Base-by-base conservation (phyloP, 2,329 filamentous ascomycete genomes). In the Fusarium sp. region DNA sequence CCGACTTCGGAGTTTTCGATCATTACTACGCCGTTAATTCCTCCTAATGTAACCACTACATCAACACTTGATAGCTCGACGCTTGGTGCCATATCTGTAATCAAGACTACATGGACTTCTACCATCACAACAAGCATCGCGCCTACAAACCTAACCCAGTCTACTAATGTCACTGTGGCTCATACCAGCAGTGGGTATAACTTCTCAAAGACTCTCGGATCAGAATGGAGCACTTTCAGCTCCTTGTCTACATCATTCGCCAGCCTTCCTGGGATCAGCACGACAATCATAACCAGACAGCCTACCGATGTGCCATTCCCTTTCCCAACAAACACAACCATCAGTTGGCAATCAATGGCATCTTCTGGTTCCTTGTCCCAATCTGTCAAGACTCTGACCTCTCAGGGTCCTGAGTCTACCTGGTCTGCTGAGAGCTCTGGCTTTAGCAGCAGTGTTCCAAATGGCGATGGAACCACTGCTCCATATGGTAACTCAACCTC, bases 401-500 rank as follows among this genome's bases (percentile, higher is more conserved):
- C 49, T 8, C 28, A 57, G 38, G 31, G n/a, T 17, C 28, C 19
- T 17, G 52, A 22, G 11, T 21, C 43, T 15, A 56, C 52, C 7
- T 49, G 44, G 26, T 60, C 59, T 44, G 10, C 17, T 6, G 36
- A 28, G 24, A 49, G 45, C 42, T 62, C 72, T 24, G 52, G 45
- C 4, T 51, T 62, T 31, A 58, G 53, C 36, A 51, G 46, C n/a
- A 45, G 60, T 21, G 34, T 56, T 31, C 57, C 51, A 13, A 62
- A 46, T 22, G 54, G 43, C 14, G 34, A 49, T 6, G 57, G 31
- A 14, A 65, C 54, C 34, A 67, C 68, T 17, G 50, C 58, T 5
- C 50, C 72, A 5, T 72, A 57, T 40, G 38, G 19, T 14, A 76
- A 74, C 46, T 68, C 65, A 8, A 68, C 72, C 13, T 39, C 28